Evolutionary conservation across 441 rosid genomes (phyloP).

Genomic region (Gossypium schwendimanii): DNA sequence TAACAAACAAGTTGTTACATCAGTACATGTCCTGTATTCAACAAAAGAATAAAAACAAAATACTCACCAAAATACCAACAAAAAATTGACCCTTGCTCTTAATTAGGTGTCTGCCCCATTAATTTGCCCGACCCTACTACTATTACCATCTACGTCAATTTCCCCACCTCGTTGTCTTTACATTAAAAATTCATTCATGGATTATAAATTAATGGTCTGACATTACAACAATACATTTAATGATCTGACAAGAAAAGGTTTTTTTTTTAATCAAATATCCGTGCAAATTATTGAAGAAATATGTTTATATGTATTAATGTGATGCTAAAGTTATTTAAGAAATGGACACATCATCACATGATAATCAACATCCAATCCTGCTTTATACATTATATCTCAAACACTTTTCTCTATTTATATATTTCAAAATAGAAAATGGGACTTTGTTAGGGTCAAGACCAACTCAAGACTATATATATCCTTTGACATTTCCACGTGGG

Average conservation of each 20-base stretch:
- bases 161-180: background rate
- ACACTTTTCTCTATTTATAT: background rate
- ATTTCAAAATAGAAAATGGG: too few species aligned
- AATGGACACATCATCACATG: slow-evolving; percentile 14
- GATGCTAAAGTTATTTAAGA: background rate
- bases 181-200: background rate
- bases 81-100: background rate
- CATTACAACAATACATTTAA: too few species aligned
- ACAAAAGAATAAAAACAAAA: background rate
- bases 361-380: background rate
- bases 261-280: too few species aligned
- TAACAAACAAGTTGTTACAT: background rate
- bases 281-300: background rate
- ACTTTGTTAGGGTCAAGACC: background rate
- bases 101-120: background rate
- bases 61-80: background rate
- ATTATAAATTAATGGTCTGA: background rate
- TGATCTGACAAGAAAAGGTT: too few species aligned
- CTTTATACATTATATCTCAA: background rate
- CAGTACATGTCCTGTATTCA: background rate
- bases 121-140: background rate
- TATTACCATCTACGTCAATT: background rate
- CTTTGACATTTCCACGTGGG: background rate
- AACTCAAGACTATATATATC: background rate
- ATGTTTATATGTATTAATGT: background rate